A percentile compares a stretch with the other conserved stretches of the same genome.
Evolutionary conservation across 2,329 filamentous ascomycete species (phyloP).

Genomic region (Trichophaea hybrida): DNA sequence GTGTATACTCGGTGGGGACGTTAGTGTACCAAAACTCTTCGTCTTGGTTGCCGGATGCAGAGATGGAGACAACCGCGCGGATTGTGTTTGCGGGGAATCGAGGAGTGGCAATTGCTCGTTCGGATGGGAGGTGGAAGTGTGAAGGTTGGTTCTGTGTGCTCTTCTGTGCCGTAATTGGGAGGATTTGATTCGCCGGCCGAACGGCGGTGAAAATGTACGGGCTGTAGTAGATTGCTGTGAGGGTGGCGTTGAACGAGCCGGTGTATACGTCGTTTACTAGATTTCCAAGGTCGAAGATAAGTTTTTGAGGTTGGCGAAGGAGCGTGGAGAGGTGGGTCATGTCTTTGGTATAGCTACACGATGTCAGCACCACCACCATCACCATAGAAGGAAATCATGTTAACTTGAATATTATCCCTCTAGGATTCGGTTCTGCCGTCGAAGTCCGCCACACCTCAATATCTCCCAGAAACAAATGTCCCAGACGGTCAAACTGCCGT

Average conservation of each 20-base stretch:
- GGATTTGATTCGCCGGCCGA: conserved; percentile 27
- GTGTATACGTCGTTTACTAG: conserved; percentile 58
- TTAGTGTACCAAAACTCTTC: conserved; percentile 86
- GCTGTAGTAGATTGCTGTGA: conserved; percentile 63
- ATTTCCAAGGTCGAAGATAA: conserved; percentile 71
- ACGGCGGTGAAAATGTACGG: conserved; percentile 41
- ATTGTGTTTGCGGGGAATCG: conserved; percentile 51
- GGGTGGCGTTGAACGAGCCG: conserved; percentile 55
- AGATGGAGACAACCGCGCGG: conserved; percentile 60
- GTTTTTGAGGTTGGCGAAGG: conserved; percentile 53
- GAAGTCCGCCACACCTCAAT: conserved; percentile 72
- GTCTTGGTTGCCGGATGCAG: conserved; percentile 57
- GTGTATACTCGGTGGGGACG: conserved; percentile 47
- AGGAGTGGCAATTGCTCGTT: conserved; percentile 46
- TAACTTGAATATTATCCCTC: conserved; percentile 43
- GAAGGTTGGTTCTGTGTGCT: conserved; percentile 42
- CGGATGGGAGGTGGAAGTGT: conserved; percentile 50
- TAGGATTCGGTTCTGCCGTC: conserved; percentile 59
- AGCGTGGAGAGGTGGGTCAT: conserved; percentile 56
- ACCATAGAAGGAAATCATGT: conserved; percentile 38
- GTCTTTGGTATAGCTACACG: conserved; percentile 52
- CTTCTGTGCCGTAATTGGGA: conserved; percentile 40
- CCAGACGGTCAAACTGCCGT: conserved; percentile 62
- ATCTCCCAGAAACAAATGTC: conserved; percentile 60
- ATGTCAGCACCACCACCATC: neutral